Conservation (phyloP, 2,329 filamentous ascomycete genomes). For the Clonostachys sp. region DNA sequence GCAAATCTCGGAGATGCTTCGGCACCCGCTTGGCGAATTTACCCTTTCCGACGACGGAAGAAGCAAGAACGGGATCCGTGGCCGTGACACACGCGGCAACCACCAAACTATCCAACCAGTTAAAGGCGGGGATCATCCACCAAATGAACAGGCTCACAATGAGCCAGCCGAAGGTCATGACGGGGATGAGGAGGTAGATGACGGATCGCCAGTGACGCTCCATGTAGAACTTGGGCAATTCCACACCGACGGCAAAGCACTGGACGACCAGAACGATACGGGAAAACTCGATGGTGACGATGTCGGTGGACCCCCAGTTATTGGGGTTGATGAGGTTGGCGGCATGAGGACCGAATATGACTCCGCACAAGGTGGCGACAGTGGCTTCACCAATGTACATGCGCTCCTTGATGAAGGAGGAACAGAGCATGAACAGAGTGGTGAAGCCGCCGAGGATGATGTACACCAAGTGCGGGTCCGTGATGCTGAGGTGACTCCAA, state of each 20-base stretch:
- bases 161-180: constrained; percentile 97
- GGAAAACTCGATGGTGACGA: constrained; percentile 85
- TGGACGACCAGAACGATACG: constrained; percentile 87
- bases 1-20: constrained; percentile 90
- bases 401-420: constrained; percentile 95
- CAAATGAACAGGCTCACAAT: constrained; percentile 91
- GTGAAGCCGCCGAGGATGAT: constrained; percentile 98
- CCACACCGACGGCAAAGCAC: constrained; percentile 88
- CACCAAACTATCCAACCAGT: constrained; percentile 85
- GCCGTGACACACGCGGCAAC: constrained; percentile 93
- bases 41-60: constrained; percentile 96
- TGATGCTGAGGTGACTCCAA: constrained; percentile 79
- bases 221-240: constrained; percentile 93
- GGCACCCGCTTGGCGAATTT: constrained; percentile 98
- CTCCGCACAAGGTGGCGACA: constrained; percentile 80
- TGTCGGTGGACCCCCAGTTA: constrained; percentile 78
- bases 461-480: constrained; percentile 95
- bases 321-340: constrained; percentile 74
- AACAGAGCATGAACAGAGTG: constrained; percentile 96
- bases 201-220: constrained; percentile 96
- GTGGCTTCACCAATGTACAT: constrained; percentile 98
- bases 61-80: constrained; percentile 93
- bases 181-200: constrained; percentile 78
- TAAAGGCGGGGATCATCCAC: constrained; percentile 76
- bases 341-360: constrained; percentile 84